Percentiles rank a stretch among this genome's conserved stretches.
Evolutionary conservation across 257 asterid genomes (phyloP).

Genomic region (Solanum sitiens): DNA sequence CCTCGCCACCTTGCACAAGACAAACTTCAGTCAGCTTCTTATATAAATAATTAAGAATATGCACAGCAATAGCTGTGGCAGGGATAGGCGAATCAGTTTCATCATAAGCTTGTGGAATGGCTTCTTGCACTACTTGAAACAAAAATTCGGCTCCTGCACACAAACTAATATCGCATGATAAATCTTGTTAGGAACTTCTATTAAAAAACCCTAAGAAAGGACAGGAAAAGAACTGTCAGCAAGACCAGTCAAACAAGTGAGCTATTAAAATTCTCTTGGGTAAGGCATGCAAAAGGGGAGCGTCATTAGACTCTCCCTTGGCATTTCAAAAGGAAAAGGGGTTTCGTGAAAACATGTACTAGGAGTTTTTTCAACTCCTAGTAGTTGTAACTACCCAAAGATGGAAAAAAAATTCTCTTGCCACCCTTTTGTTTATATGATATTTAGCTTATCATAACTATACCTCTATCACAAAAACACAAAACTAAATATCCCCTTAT

Average conservation of each 20-base stretch:
- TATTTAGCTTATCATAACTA: background rate
- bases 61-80: constrained; percentile 60
- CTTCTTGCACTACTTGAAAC: constrained; percentile 70
- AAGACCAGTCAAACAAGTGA: background rate
- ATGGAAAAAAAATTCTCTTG: background rate
- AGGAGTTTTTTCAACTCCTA: background rate
- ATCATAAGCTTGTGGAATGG: constrained; percentile 48
- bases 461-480: background rate
- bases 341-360: background rate
- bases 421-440: background rate
- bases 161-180: constrained; percentile 38
- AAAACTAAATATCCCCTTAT: background rate
- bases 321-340: background rate
- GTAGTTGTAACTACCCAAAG: background rate
- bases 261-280: background rate
- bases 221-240: constrained; percentile 2
- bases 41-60: constrained; percentile 68
- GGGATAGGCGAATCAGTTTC: constrained; percentile 34
- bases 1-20: constrained; percentile 95
- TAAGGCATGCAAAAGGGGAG: background rate
- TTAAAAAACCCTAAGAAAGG: background rate
- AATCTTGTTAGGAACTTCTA: constrained; percentile 15
- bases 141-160: constrained; percentile 90
- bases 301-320: background rate
- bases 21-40: constrained; percentile 82